These are phyloP conservation scores for Pleurotus eryngii DNA, from an alignment of 768 basidiomycete species.

Conservation along the genomic window DNA sequence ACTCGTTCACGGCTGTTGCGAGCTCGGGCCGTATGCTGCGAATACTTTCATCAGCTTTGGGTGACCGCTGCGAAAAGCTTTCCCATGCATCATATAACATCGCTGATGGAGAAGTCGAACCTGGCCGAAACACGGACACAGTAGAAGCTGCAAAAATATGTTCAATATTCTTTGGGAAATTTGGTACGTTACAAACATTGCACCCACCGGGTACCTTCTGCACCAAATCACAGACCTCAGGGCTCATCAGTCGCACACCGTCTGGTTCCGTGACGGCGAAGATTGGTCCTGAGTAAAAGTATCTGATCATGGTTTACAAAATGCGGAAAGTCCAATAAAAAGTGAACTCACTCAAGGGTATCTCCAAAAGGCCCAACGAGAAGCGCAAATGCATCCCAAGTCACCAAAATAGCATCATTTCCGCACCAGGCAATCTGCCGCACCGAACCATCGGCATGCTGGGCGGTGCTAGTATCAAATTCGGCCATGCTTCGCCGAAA, in stretches of 20 bases:
- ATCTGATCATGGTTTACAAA: slow-evolving; percentile 43
- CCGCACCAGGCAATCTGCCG: slow-evolving; percentile 92
- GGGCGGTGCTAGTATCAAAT: slow-evolving; percentile 63
- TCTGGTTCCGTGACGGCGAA: slow-evolving; percentile 86
- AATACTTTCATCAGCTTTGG: slow-evolving; percentile 92
- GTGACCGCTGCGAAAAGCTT: slow-evolving; percentile 76
- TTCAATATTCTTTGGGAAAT: background rate
- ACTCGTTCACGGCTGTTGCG: slow-evolving; percentile 82
- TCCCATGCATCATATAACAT: slow-evolving; percentile 93
- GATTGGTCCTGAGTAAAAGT: slow-evolving; percentile 70
- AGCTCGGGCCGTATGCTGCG: slow-evolving; percentile 85
- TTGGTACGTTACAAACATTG: background rate
- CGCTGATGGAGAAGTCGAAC: slow-evolving; percentile 87
- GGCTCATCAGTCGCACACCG: slow-evolving; percentile 80
- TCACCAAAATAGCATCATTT: slow-evolving; percentile 87
- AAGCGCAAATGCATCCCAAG: slow-evolving; percentile 73
- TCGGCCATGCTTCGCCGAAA: slow-evolving; percentile 89
- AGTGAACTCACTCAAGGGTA: slow-evolving; percentile 63
- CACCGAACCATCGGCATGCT: slow-evolving; percentile 54
- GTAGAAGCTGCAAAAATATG: slow-evolving; percentile 53
- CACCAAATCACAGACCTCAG: slow-evolving; percentile 81
- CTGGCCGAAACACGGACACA: slow-evolving; percentile 84
- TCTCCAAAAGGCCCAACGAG: slow-evolving; percentile 94
- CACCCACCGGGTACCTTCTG: slow-evolving; percentile 87
- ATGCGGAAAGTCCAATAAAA: background rate